Conservation (phyloP, 2,329 filamentous ascomycete species). For the Fusarium phyllophilum region DNA sequence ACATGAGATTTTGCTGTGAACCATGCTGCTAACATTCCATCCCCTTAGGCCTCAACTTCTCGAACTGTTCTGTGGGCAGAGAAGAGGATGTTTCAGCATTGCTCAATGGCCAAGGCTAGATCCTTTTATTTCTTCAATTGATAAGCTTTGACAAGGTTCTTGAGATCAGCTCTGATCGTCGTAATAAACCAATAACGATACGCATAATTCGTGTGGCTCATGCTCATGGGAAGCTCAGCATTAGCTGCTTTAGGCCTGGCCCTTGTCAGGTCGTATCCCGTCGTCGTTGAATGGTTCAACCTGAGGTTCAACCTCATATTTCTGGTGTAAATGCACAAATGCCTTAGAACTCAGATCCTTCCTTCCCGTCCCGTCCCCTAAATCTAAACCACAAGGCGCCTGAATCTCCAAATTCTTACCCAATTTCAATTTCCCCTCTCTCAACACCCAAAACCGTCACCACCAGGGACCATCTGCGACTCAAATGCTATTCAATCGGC, state of each 20-base stretch:
- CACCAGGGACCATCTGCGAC: background rate
- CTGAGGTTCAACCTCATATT: conserved; percentile 44
- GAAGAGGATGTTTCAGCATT: background rate
- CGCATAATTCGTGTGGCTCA: conserved; percentile 18
- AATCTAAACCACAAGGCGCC: conserved; percentile 30
- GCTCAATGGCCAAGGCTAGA: background rate
- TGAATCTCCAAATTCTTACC: conserved; percentile 29
- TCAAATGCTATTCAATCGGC: conserved; percentile 1
- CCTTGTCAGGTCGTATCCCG: conserved; percentile 17
- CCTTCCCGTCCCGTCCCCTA: background rate
- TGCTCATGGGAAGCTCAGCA: background rate
- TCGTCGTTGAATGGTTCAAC: conserved; percentile 18
- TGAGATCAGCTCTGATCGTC: conserved; percentile 1
- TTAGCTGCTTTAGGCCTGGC: conserved; percentile 43
- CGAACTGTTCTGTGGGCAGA: background rate
- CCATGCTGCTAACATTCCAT: background rate
- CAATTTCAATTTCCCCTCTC: conserved; percentile 17
- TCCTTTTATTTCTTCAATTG: background rate
- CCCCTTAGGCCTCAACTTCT: background rate
- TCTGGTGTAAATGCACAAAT: conserved; percentile 47
- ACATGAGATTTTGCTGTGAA: background rate
- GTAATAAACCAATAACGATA: conserved; percentile 10
- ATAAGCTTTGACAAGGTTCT: background rate
- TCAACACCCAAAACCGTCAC: background rate
- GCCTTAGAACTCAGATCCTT: conserved; percentile 35